Evolutionary conservation across 257 asterid species (phyloP), one percentile per base, ranked within the genome.

Genomic region (Gynochthodes officinalis): DNA sequence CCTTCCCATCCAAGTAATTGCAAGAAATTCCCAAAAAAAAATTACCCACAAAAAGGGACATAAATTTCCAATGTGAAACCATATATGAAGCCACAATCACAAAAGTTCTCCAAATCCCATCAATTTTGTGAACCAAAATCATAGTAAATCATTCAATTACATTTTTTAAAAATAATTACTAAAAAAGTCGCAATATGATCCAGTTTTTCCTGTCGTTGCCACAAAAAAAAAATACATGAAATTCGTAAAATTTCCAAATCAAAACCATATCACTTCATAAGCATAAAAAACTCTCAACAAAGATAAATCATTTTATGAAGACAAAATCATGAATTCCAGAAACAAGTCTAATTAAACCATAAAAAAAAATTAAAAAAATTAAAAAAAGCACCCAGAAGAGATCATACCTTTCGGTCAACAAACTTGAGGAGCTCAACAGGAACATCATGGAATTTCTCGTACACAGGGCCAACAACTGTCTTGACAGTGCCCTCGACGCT

Each of bases 401-500:
- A 43, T 27, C 30, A 42, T 70, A 93, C 98, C 98, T 91, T 91
- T 76, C 95, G 90, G 80, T 91, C 97, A 60, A 93, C 87, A 73
- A 89, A 88, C 80, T 84, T 91, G 84, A 93, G 97, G 50, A 88
- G 75, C 35, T 82, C 89, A 23, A 65, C 70, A 0, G 98, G 96
- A 6, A 86, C 84, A 58, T 70, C 87, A 28, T 86, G 90, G 59
- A 61, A 88, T 52, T 89, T 93, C 16, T 84, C 71, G 63, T 87
- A 90, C 25, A 93, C 96, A 33, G 97, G 95, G 37, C 89, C 89
- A 4, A 90, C 96, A 14, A 88, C 91, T 30, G 88, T 83, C 85
- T 82, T 91, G 28, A 93, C 98, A 33, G 96, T 91, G 73, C 89
- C 94, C 87, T 93, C 98, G 7, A 91, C 90, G 70, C 90, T 75